These are phyloP conservation scores for Boletus rufocinnamomeus DNA, from an alignment of 768 basidiomycete species.

Conservation along the genomic window DNA sequence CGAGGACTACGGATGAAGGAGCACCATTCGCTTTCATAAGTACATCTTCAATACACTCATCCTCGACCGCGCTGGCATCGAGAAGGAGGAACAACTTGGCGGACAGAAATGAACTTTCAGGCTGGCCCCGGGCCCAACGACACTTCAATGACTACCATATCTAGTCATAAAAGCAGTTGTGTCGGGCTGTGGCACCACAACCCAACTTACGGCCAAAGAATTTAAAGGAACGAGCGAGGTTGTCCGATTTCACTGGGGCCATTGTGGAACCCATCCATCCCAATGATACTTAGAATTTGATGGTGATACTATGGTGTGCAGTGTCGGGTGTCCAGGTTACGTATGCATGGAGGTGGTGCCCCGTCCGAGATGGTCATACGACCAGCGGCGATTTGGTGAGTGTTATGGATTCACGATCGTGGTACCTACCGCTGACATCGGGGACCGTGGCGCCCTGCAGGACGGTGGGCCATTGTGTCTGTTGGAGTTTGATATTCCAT, in stretches of 20 bases:
- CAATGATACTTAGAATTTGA: background rate
- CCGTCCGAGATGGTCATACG: background rate
- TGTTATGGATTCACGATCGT: background rate
- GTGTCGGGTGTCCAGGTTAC: background rate
- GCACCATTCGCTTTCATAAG: constrained; percentile 13
- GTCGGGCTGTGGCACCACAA: background rate
- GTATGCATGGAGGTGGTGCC: background rate
- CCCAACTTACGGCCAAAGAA: background rate
- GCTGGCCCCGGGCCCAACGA: too few relatives aligned
- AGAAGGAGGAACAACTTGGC: background rate
- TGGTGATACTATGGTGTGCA: background rate
- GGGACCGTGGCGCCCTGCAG: background rate
- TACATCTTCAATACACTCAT: constrained; percentile 14
- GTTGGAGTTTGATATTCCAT: too few relatives aligned
- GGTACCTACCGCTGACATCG: background rate
- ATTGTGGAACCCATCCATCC: background rate
- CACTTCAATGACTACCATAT: too few relatives aligned
- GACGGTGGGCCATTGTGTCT: too few relatives aligned
- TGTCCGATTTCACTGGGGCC: too few relatives aligned
- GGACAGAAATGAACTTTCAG: background rate
- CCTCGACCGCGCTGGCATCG: constrained; percentile 1
- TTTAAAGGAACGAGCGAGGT: background rate
- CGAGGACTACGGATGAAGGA: constrained; percentile 31
- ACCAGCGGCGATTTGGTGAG: background rate
- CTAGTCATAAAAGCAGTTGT: background rate